Evolutionary conservation across 2,329 filamentous ascomycete species (phyloP).

Genomic region (Paraphoma sp.): DNA sequence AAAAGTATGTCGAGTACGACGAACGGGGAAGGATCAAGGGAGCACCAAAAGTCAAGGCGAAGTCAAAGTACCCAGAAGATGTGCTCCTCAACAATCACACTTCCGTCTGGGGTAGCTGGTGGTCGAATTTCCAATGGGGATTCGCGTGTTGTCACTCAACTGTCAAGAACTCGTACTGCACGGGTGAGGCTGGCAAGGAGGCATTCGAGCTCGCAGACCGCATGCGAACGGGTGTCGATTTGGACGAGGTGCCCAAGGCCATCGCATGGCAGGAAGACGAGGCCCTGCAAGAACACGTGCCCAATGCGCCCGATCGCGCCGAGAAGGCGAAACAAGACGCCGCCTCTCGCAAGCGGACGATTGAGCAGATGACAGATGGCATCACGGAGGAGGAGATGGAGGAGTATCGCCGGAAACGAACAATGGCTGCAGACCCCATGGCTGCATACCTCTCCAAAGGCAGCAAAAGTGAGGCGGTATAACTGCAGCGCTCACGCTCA

Average conservation of each 20-base stretch:
- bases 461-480: conserved; percentile 72
- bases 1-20: conserved; percentile 93
- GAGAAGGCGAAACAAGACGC: conserved; percentile 51
- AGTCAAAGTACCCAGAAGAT: conserved; percentile 92
- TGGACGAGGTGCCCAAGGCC: conserved; percentile 52
- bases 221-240: conserved; percentile 56
- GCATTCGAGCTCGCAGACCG: conserved; percentile 80
- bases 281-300: conserved; percentile 49
- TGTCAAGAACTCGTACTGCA: conserved; percentile 97
- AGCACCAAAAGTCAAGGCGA: conserved; percentile 74
- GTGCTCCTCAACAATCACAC: conserved; percentile 89
- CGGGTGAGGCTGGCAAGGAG: conserved; percentile 82
- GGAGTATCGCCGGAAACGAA: conserved; percentile 78
- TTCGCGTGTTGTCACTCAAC: conserved; percentile 94
- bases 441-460: conserved; percentile 70
- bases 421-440: conserved; percentile 84
- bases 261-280: conserved; percentile 54
- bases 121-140: conserved; percentile 93
- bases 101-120: conserved; percentile 96
- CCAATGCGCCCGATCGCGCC: conserved; percentile 51
- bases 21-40: conserved; percentile 89
- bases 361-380: conserved; percentile 79
- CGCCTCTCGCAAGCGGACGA: conserved; percentile 70
- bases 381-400: conserved; percentile 87
- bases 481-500: conserved; percentile 10